Base-by-base conservation (phyloP, 2,329 filamentous ascomycete genomes). In the Truncatella angustata region DNA sequence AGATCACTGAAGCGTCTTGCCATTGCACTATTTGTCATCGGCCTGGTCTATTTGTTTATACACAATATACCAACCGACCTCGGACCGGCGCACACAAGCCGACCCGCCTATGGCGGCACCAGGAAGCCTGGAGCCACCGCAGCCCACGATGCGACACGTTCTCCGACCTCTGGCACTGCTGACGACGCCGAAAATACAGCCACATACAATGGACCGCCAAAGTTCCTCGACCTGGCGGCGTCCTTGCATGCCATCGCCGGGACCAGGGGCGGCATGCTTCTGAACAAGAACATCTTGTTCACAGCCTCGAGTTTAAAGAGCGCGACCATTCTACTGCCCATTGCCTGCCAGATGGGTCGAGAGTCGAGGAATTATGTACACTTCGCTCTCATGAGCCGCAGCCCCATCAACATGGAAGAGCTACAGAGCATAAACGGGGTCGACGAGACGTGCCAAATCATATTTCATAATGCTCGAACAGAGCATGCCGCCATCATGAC, bases 341-440 rank as follows among this genome's bases (percentile, higher is more conserved):
- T 96, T 64, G 90, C 92, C 5, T 97, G 94, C 68, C 82, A 90
- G 61, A 97, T 97, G 92, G 86, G 85, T 5, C 68, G 69, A 20
- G 79, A 85, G 68, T 77, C 81, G 51, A 76, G 80, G 53, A 96
- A 84, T 63, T 79, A 84, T 56, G 91, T 97, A 7, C 93, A 97
- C 66, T 87, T 96, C 64, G 87, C 83, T 0, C 71, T 97, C 4
- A 80, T 95, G 72, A 87, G 91, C 46, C 80, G 87, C 54, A 87
- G 85, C 54, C 80, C 86, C 11, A 80, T 96, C 47, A 73, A 81
- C 0, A 69, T 95, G 47, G 78, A 85, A 12, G 82, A 88, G 30
- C 75, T 97, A 28, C 77, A 86, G 60, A 76, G 83, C 49, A 76
- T 96, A 54, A 97, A 97, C 67, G 90, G 91, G 28, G 79, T 96